Evolutionary conservation across 805 yeast genomes (phyloP).

Genomic region (Candida easanensis): DNA sequence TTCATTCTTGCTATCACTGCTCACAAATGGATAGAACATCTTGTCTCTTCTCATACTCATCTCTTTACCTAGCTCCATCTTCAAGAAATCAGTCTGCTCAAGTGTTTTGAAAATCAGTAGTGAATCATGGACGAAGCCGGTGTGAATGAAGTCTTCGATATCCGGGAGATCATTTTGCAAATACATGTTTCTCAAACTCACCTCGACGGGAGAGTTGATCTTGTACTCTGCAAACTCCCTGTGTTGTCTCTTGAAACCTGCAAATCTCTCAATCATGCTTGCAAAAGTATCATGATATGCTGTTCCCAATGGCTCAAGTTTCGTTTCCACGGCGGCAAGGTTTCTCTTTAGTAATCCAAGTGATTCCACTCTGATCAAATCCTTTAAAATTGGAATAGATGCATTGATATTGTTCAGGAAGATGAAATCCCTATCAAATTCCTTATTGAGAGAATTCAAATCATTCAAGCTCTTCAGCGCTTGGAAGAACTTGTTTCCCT

Average conservation of each 20-base stretch:
- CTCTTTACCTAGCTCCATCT: constrained; percentile 65
- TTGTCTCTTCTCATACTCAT: constrained; percentile 68
- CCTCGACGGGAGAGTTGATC: constrained; percentile 84
- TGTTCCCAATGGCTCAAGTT: constrained; percentile 50
- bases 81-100: constrained; percentile 59
- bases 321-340: constrained; percentile 50
- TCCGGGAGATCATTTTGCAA: constrained; percentile 37
- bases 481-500: constrained; percentile 72
- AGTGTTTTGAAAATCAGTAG: constrained; percentile 77
- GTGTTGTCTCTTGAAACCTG: constrained; percentile 40
- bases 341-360: constrained; percentile 63
- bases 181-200: constrained; percentile 62
- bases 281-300: constrained; percentile 52
- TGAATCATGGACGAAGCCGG: constrained; percentile 80
- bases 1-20: constrained; percentile 38
- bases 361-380: constrained; percentile 71
- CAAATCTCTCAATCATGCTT: constrained; percentile 61
- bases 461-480: constrained; percentile 84
- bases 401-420: constrained; percentile 71
- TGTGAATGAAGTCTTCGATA: constrained; percentile 41
- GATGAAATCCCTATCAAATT: constrained; percentile 65
- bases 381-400: constrained; percentile 73
- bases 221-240: constrained; percentile 52
- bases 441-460: constrained; percentile 66
- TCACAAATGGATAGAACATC: constrained; percentile 61